phyloP scores from a whole-genome alignment of 2,329 filamentous ascomycete species.

The Cladophialophora psammophila region DNA sequence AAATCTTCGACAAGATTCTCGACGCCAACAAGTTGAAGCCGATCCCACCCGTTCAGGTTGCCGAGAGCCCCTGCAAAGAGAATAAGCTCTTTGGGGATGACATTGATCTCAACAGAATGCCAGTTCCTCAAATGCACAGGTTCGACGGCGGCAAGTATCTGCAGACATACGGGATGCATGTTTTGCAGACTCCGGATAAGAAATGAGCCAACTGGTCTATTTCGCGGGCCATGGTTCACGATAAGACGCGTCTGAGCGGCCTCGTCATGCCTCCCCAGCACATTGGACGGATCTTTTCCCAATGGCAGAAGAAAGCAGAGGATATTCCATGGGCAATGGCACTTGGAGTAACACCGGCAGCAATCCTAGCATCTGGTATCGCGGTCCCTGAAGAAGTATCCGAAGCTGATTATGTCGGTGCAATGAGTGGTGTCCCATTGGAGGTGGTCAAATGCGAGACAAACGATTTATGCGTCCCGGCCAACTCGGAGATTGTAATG shows the following conservation, averaged over 20 bases:
- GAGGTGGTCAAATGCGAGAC: constrained; percentile 63
- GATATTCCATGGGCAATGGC: constrained; percentile 58
- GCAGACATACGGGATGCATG: constrained; percentile 60
- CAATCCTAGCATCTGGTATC: constrained; percentile 58
- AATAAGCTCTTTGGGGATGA: constrained; percentile 49
- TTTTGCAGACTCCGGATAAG: constrained; percentile 55
- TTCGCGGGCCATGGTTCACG: constrained; percentile 56
- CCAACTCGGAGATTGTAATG: constrained; percentile 60
- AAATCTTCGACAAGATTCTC: constrained; percentile 55
- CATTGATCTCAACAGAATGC: constrained; percentile 54
- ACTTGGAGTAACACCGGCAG: constrained; percentile 59
- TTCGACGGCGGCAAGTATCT: constrained; percentile 60
- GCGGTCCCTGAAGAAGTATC: constrained; percentile 58
- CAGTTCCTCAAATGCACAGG: constrained; percentile 54
- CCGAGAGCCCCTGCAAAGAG: constrained; percentile 55
- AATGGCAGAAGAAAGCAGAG: constrained; percentile 55
- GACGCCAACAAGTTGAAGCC: constrained; percentile 45
- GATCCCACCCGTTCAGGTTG: constrained; percentile 46
- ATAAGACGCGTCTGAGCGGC: constrained; percentile 51
- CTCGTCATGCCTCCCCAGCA: constrained; percentile 57
- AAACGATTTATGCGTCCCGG: constrained; percentile 58
- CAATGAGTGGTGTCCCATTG: constrained; percentile 54
- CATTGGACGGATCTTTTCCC: constrained; percentile 55
- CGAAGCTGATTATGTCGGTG: constrained; percentile 59
- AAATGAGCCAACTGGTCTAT: constrained; percentile 56